Evolutionary conservation across 116 monocot genomes (phyloP), one percentile per base, ranked within the genome.

Genomic region (Papilionanthe hybrid): DNA sequence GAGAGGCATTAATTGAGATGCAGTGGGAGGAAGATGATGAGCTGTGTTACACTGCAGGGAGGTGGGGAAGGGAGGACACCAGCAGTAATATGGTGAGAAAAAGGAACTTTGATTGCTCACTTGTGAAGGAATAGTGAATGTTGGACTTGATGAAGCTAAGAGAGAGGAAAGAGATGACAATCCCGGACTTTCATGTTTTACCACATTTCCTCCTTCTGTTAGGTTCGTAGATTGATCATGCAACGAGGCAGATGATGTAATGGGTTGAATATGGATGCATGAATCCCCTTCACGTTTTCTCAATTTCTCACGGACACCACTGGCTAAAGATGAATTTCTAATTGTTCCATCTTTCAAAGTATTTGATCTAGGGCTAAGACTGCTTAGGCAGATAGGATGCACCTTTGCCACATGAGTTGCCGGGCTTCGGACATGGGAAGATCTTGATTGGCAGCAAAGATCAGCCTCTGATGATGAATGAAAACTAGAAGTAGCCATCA

Each of bases 41-140:
- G 60, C 4, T 7, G n/a, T 23, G 12, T 78, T 67, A 58, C 76
- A 84, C 73, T 87, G 92, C 44, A 90, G 56, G 6, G 89, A 75
- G 47, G 86, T 67, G 4, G 88, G 79, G 42, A 72, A 84, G 1
- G 91, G 91, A 23, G 92, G 97, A 48, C 93, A 98, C 98, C 88
- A 91, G 79, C 98, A 98, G 73, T 98, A 98, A 69, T 90, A 86
- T 11, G 98, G 94, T 30, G 90, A 91, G 58, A 91, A 88, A 9
- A 78, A 42, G 37, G 89, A 72, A 20, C 78, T 81, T 4, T 55
- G 55, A 5, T 69, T 15, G 23, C 77, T 42, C 53, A 77, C 44
- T 30, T 84, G 60, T 28, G 83, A 42, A 29, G 90, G 82, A 41
- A 81, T 42, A 47, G 80, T 50, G n/a, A 85, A 77, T 27, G 77